Base-by-base conservation (phyloP, 148 eudicot species). In the Rhododendron ovatum region DNA sequence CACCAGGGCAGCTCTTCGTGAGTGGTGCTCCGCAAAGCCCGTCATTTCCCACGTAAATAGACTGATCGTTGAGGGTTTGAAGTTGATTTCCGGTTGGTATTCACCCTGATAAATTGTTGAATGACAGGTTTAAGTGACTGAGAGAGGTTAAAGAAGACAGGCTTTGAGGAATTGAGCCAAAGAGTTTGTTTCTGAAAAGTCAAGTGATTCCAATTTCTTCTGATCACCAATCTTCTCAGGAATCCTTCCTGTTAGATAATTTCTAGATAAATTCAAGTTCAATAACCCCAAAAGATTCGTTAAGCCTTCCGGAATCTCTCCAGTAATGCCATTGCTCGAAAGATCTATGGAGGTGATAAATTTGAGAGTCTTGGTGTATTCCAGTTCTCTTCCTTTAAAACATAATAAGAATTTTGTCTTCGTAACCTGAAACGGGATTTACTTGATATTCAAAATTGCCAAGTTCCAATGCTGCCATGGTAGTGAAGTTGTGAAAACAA, bases 21-120 rank as follows among this genome's bases (percentile, higher is more conserved):
- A 88, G 30, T n/a, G 78, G 82, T 28, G 20, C 47, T 28, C 90
- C 90, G 41, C 88, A 88, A 35, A 83, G 86, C 15, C 51, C 81
- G 15, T 35, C 55, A 30, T 84, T 88, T 12, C 88, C 86, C 20
- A 22, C 22, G 20, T 86, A 83, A 7, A 35, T 37, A 2, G 85
- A 69, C 5, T 9, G 12, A 30, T 65, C 73, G 11, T 83, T 2
- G 13, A 88, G 67, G 65, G 84, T 80, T 17, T 84, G 88, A 6
- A 88, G 82, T 22, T 83, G 90, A 80, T 39, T 51, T 39, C 90
- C 88, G 0, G 39, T 20, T 17, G 88, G 90, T 18, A 85, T 87
- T 35, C 8, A 57, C 47, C 87, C 89, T 0, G 81, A 80, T 30
- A 87, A 81, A 67, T 73, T 81, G 37, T 87, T 87, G 80, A 30